Base-by-base conservation (phyloP, 2,329 filamentous ascomycete genomes). In the Ramichloridium luteum region DNA sequence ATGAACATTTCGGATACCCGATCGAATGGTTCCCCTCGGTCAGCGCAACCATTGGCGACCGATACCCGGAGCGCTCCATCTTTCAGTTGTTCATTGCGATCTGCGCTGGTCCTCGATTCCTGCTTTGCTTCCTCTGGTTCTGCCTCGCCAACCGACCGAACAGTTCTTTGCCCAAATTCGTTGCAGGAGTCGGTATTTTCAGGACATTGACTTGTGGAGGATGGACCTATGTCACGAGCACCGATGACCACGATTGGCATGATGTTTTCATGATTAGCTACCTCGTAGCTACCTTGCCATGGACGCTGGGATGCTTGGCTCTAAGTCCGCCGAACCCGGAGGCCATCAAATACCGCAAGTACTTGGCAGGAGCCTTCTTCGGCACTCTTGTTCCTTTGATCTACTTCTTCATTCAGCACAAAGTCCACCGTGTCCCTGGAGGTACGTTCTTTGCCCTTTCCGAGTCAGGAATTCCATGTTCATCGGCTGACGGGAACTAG, bases 261-360 rank as follows among this genome's bases (percentile, higher is more conserved):
- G 90, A 98, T 53, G 88, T 96, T 41, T 88, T 98, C 57, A 98
- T 98, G 90, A 94, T 98, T 47, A 92, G 85, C 10, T 98, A 98
- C 58, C 68, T 98, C 34, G 78, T 98, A 27, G 80, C 84, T 18
- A 96, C 90, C 3, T 67, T 98, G 32, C 90, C 90, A 2, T 98
- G 90, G 90, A 98, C 88, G 2, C 58, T 84, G 28, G 90, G 90
- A 29, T 94, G 88, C 57, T 71, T 96, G 39, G 75, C 80, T 4
- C 63, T 96, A 31, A 94, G 86, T 58, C 85, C 88, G 8, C 74
- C 77, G 35, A 93, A 94, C 54, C 69, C 77, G 9, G 72, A 65
- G 40, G 83, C 90, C 5, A 70, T 94, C 53, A 85, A 80, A 60
- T 93, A 92, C 58, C 73, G 90, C 46, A 96, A 93, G 62, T 75